Conservation (phyloP, 2,329 filamentous ascomycete species). For the Diaporthe sp. region DNA sequence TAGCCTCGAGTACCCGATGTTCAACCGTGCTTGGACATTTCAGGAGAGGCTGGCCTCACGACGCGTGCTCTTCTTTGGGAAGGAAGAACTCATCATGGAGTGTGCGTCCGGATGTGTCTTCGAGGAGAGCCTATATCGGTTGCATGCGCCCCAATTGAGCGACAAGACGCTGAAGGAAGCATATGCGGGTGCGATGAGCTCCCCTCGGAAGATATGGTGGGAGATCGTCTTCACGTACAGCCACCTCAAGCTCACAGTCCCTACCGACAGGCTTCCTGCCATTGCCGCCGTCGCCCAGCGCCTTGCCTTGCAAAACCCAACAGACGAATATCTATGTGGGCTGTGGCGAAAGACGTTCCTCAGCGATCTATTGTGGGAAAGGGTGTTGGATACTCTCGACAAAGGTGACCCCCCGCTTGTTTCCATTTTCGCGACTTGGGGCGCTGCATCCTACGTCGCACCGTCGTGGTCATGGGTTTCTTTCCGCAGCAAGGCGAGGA, state of each 20-base stretch:
- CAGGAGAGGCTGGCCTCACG: constrained; percentile 31
- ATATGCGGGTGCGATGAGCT: not conserved
- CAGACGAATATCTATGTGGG: constrained; percentile 19
- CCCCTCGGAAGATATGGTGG: not conserved
- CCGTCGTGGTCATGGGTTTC: constrained; percentile 19
- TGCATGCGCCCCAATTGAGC: not conserved
- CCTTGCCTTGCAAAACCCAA: not conserved
- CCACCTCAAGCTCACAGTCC: constrained; percentile 12
- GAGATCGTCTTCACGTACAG: not conserved
- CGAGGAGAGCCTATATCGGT: not conserved
- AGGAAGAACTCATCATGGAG: constrained; percentile 27
- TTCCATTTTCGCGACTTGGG: not conserved
- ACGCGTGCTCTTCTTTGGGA: constrained; percentile 20
- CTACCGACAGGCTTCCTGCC: constrained; percentile 12
- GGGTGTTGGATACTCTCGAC: not conserved
- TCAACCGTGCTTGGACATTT: constrained; percentile 18
- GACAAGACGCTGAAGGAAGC: constrained; percentile 2
- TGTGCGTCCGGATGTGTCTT: constrained; percentile 11
- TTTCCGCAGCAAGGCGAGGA: constrained; percentile 7
- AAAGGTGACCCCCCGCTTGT: not conserved
- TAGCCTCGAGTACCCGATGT: not conserved
- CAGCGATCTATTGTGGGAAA: constrained; percentile 15
- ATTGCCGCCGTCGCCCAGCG: constrained; percentile 16
- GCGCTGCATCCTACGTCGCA: not conserved
- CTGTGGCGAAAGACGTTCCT: constrained; percentile 12